These are phyloP conservation scores for Cyberlindnera euphorbiiphila DNA, from an alignment of 805 yeast species.

Conservation along the genomic window DNA sequence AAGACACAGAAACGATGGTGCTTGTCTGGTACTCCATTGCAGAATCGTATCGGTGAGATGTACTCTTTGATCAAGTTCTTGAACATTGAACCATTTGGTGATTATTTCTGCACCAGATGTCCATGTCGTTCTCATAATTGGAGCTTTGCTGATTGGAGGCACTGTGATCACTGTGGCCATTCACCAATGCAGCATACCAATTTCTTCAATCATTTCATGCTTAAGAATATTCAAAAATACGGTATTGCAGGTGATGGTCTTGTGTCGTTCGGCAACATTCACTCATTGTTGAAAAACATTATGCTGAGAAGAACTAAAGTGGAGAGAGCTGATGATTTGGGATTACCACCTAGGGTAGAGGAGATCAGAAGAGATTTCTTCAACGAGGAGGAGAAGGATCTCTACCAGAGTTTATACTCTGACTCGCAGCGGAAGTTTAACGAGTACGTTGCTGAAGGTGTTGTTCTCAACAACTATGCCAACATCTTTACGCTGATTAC, in stretches of 20 bases:
- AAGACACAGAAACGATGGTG: slow-evolving; percentile 82
- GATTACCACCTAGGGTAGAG: slow-evolving; percentile 93
- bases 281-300: slow-evolving; percentile 66
- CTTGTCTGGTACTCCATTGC: slow-evolving; percentile 93
- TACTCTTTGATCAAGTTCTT: slow-evolving; percentile 87
- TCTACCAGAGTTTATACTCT: slow-evolving; percentile 81
- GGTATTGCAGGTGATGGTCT: slow-evolving; percentile 82
- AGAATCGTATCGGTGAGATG: slow-evolving; percentile 94
- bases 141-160: slow-evolving; percentile 78
- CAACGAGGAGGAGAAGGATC: slow-evolving; percentile 92
- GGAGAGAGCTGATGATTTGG: slow-evolving; percentile 96
- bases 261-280: slow-evolving; percentile 72
- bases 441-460: slow-evolving; percentile 94
- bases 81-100: slow-evolving; percentile 79
- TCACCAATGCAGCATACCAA: slow-evolving; percentile 93
- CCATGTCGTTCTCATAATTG: slow-evolving; percentile 79
- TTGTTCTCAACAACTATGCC: slow-evolving; percentile 93
- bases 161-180: slow-evolving; percentile 85
- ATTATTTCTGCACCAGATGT: slow-evolving; percentile 91
- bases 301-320: slow-evolving; percentile 94
- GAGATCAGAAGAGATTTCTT: slow-evolving; percentile 83
- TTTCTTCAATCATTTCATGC: slow-evolving; percentile 91
- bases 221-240: slow-evolving; percentile 86
- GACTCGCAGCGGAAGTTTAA: slow-evolving; percentile 85
- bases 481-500: slow-evolving; percentile 94